Evolutionary conservation across 2,329 filamentous ascomycete species (phyloP), one percentile per base, ranked within the genome.

Genomic region (Colletotrichum paranaense): DNA sequence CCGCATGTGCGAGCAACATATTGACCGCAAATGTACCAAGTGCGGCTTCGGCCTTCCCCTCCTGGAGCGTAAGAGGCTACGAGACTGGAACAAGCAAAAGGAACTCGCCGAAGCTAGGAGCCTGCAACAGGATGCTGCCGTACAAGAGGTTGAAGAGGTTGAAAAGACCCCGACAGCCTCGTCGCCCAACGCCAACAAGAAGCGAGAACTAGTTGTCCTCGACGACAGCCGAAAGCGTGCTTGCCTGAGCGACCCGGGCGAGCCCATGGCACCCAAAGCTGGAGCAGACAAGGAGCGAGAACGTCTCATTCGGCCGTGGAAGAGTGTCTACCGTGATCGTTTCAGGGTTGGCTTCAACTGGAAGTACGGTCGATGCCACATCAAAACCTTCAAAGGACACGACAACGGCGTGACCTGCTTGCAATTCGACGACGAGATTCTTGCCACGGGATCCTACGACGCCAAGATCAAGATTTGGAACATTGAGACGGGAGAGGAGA

Each of bases 261-360:
- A 75, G 66, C 73, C 67, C 26, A 58, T 35, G 42, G 60, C 72
- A 16, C 62, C 53, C 52, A 74, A 67, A 70, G 78, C 62, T 73
- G 77, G 80, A 68, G 63, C 83, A 7, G 76, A 80, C 59, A 76
- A 81, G 24, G 83, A 83, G 68, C 79, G 82, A 4, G 85, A 87
- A 72, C 87, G 85, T 30, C 88, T 86, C 75, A 88, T 88, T 63
- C 85, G 95, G 35, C 95, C 68, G 93, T 99, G 97, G 97, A 99
- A 99, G 83, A 95, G 97, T 74, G 94, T 99, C 1, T 99, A 99
- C 85, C 94, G 95, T 75, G 96, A 98, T 81, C 91, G 94, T 19
- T 98, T 96, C 87, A 97, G 96, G 81, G 95, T 99, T 60, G 96
- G 97, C 64, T 97, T 93, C 73, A 98, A 98, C 81, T 99, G 97